phyloP scores from a whole-genome alignment of 2,329 filamentous ascomycete genomes.

The Alternaria gansuensis region DNA sequence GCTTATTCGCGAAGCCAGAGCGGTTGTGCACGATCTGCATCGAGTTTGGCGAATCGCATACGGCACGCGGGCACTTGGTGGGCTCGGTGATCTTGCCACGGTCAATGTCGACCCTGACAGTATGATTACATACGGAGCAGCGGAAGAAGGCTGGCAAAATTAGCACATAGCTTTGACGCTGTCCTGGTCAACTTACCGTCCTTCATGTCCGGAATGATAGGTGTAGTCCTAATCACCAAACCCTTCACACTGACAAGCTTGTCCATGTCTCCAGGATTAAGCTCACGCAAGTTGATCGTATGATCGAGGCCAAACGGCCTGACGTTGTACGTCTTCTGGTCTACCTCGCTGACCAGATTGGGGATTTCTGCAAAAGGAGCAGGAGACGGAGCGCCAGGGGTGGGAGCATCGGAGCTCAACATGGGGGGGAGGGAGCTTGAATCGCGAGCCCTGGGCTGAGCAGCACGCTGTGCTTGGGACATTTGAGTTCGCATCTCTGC shows the following conservation, averaged over 20 bases:
- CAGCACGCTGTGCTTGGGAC: conserved; percentile 65
- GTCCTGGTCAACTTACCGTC: conserved; percentile 61
- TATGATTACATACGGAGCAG: conserved; percentile 92
- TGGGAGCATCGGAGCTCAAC: conserved; percentile 79
- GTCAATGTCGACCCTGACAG: conserved; percentile 88
- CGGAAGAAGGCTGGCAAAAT: conserved; percentile 81
- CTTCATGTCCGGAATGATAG: conserved; percentile 99
- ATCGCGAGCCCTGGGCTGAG: conserved; percentile 54
- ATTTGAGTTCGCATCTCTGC: conserved; percentile 67
- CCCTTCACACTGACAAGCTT: conserved; percentile 95
- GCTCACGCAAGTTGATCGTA: conserved; percentile 88
- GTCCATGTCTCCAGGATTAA: conserved; percentile 97
- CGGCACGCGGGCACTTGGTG: conserved; percentile 82
- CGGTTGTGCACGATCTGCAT: conserved; percentile 99
- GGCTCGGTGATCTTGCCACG: conserved; percentile 96
- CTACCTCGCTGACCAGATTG: conserved; percentile 78
- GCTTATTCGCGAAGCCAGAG: conserved; percentile 93
- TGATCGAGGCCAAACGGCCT: conserved; percentile 88
- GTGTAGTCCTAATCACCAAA: conserved; percentile 92
- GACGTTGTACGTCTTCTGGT: conserved; percentile 82
- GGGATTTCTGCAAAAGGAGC: conserved; percentile 62
- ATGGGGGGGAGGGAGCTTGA: conserved; percentile 78
- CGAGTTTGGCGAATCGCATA: conserved; percentile 87
- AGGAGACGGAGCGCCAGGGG: conserved; percentile 46
- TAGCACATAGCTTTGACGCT: conserved; percentile 15